Evolutionary conservation across 345 rosid genomes (phyloP), one percentile per base, ranked within the genome.

Genomic region (Luvunga scandens): DNA sequence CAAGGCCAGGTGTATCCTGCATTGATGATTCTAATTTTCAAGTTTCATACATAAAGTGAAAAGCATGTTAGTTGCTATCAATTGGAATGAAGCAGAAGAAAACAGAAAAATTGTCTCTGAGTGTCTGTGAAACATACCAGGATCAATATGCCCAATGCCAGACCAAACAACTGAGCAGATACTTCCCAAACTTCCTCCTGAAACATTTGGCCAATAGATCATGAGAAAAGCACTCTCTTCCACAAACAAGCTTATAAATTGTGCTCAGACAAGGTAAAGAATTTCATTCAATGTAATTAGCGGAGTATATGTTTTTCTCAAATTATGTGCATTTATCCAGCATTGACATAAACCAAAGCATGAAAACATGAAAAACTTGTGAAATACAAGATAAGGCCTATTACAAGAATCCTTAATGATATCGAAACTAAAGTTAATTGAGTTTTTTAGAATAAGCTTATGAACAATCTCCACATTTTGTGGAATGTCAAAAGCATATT

Each of bases 111-210:
- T 42, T 14, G 33, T 71, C 55, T 61, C 68, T 12, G 63, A 71
- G 36, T 66, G 56, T 45, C 61, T 45, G 28, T 61, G 75, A 2
- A 57, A 75, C 84, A 78, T 83, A 95, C 98, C 90, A 95, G 89
- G 82, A 95, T 81, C 81, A 95, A 72, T 81, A 95, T 90, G 77
- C 99, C 99, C 53, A 95, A 75, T 61, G 83, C 91, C 81, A 95
- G 98, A 73, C 99, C 98, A 79, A 93, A 84, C 85, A 93, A 81
- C 85, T 95, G 96, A 78, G 99, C 99, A 80, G 86, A 89, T 83
- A 95, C 99, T 91, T 93, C 99, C 99, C 99, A 95, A 76, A 95
- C 97, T 87, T 95, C 98, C 82, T 95, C 99, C 99, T 93, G 91
- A 85, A 71, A 86, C 60, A 66, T 76, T 81, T 56, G 66, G 72